These are phyloP conservation scores for Epichloe coenophiala DNA, from an alignment of 2,329 filamentous ascomycete species.

Conservation along the genomic window DNA sequence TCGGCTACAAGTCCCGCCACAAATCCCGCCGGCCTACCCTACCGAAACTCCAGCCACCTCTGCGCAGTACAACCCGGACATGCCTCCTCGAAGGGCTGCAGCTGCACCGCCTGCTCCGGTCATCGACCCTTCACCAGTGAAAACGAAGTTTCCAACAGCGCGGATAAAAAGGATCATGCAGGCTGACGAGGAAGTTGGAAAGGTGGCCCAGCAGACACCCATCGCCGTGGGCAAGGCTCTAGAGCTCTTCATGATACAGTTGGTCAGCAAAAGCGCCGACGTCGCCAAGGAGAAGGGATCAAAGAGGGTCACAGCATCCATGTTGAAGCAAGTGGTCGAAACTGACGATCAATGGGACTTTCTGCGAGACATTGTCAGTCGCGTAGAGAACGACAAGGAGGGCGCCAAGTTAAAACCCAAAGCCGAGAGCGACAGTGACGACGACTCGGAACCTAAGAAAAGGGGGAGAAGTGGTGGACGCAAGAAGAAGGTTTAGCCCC, in stretches of 20 bases:
- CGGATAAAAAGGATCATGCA: slow-evolving; percentile 99
- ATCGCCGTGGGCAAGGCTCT: slow-evolving; percentile 92
- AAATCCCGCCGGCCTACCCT: slow-evolving; percentile 1
- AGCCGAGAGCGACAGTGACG: slow-evolving; percentile 39
- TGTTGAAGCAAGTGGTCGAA: slow-evolving; percentile 83
- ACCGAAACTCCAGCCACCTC: neutral
- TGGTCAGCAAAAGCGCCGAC: slow-evolving; percentile 78
- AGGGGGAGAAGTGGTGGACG: slow-evolving; percentile 32
- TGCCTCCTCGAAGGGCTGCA: slow-evolving; percentile 21
- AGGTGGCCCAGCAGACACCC: slow-evolving; percentile 93
- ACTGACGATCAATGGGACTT: slow-evolving; percentile 92
- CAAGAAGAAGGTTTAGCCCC: slow-evolving; percentile 30
- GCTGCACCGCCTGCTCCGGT: slow-evolving; percentile 21
- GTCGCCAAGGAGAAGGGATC: slow-evolving; percentile 72
- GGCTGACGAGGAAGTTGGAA: slow-evolving; percentile 94
- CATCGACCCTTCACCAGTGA: slow-evolving; percentile 58
- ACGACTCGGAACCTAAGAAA: slow-evolving; percentile 36
- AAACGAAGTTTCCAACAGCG: slow-evolving; percentile 92
- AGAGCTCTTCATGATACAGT: slow-evolving; percentile 92
- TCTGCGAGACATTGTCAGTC: slow-evolving; percentile 75
- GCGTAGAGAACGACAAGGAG: slow-evolving; percentile 52
- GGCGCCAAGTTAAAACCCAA: slow-evolving; percentile 28
- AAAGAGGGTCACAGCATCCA: slow-evolving; percentile 78
- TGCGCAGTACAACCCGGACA: slow-evolving; percentile 10
- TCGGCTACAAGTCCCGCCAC: slow-evolving; percentile 2